These are phyloP conservation scores for Talaromyces sp. DNA, from an alignment of 2,329 filamentous ascomycete genomes.

Conservation along the genomic window DNA sequence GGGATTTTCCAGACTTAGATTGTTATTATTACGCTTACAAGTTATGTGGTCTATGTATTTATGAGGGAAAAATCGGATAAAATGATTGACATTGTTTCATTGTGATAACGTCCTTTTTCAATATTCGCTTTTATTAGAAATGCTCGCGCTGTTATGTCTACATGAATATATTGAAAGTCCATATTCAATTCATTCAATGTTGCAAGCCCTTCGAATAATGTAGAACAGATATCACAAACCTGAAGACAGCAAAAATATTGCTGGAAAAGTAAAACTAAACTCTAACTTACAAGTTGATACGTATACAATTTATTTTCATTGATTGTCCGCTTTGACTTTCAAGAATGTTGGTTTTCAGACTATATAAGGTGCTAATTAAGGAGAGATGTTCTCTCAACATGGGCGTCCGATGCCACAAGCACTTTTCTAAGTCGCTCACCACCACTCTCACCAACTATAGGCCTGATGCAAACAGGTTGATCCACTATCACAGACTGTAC, in stretches of 20 bases:
- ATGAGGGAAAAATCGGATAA: not conserved
- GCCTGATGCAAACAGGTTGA: not conserved
- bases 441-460: not conserved
- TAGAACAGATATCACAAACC: not conserved
- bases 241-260: not conserved
- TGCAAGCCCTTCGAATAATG: not conserved
- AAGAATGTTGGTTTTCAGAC: not conserved
- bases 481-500: not conserved
- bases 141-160: not conserved
- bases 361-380: not conserved
- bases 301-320: not conserved
- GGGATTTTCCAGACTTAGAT: conserved; percentile 13
- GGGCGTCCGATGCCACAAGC: not conserved
- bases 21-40: not conserved
- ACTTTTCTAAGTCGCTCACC: not conserved
- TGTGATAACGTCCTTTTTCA: not conserved
- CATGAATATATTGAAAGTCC: not conserved
- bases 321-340: not conserved
- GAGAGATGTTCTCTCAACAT: not conserved
- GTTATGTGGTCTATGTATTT: not conserved
- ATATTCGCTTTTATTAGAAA: not conserved
- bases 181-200: not conserved
- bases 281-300: not conserved
- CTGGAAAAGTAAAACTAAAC: not conserved
- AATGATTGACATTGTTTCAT: not conserved